Evolutionary conservation across 371 early-diverging fungal genomes (phyloP).

Genomic region (Racocetra persica): DNA sequence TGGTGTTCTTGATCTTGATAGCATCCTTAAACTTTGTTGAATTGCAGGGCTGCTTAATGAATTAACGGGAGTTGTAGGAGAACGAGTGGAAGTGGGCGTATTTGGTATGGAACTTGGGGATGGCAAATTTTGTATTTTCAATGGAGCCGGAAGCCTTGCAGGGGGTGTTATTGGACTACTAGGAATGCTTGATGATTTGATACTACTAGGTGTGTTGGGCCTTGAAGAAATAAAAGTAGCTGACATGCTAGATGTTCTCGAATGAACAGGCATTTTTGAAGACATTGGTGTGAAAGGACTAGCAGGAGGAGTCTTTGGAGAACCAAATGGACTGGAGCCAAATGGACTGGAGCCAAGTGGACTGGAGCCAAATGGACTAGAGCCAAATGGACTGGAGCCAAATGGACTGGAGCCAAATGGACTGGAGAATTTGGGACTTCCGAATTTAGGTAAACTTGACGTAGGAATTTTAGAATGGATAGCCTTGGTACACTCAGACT

Average conservation of each 20-base stretch:
- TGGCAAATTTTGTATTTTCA: neutral
- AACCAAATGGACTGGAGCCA: no score
- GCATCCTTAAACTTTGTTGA: neutral
- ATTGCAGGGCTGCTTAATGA: neutral
- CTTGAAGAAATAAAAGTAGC: neutral
- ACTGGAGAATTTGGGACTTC: neutral
- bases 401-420: neutral
- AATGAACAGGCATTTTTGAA: neutral
- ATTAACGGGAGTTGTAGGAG: neutral
- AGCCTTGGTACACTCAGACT: constrained; percentile 29
- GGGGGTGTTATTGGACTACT: neutral
- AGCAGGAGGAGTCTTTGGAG: neutral
- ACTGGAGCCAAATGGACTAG: neutral
- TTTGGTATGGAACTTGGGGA: neutral
- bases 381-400: neutral
- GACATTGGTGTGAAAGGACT: neutral
- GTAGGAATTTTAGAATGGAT: constrained; percentile 35
- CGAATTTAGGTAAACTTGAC: constrained; percentile 27
- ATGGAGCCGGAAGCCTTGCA: neutral
- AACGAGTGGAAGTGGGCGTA: neutral
- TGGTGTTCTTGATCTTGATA: neutral
- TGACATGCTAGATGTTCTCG: neutral
- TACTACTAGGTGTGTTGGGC: neutral
- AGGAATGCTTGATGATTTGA: neutral
- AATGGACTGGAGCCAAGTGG: neutral